phyloP scores from a whole-genome alignment of 495 filamentous ascomycete genomes.

The Rostrohypoxylon terebratum region DNA sequence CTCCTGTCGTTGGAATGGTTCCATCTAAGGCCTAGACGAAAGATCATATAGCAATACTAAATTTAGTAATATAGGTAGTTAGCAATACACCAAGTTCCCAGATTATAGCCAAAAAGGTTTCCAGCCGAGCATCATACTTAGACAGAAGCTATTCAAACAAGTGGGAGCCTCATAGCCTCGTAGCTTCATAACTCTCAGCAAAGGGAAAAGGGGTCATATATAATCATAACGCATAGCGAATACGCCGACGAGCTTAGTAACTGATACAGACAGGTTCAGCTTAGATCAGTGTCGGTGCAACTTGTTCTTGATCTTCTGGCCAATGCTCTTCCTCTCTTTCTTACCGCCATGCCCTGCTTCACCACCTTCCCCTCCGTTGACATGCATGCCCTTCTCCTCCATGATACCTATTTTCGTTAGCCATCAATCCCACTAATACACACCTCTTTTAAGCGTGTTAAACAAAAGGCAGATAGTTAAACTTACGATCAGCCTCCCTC shows the following conservation, averaged over 20 bases:
- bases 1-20: neutral
- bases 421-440: neutral
- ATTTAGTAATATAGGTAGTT: slow-evolving; percentile 4
- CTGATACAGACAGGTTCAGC: neutral
- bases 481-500: slow-evolving; percentile 73
- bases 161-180: neutral
- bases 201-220: slow-evolving; percentile 7
- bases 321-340: slow-evolving; percentile 47
- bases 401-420: slow-evolving; percentile 52
- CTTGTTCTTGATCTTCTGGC: slow-evolving; percentile 51
- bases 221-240: slow-evolving; percentile 17
- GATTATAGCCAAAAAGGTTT: neutral
- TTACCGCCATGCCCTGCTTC: slow-evolving; percentile 47
- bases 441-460: neutral
- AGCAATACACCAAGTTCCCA: slow-evolving; percentile 6
- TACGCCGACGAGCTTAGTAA: neutral
- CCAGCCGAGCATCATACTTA: neutral
- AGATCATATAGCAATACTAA: neutral
- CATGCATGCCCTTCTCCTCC: slow-evolving; percentile 57
- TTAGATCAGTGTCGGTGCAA: slow-evolving; percentile 45
- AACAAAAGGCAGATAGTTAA: neutral
- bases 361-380: slow-evolving; percentile 44
- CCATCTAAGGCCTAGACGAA: neutral
- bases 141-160: neutral
- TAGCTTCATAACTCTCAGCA: slow-evolving; percentile 1